Conservation (phyloP, 139 green algal genomes). For the Tetraselmis chui region DNA sequence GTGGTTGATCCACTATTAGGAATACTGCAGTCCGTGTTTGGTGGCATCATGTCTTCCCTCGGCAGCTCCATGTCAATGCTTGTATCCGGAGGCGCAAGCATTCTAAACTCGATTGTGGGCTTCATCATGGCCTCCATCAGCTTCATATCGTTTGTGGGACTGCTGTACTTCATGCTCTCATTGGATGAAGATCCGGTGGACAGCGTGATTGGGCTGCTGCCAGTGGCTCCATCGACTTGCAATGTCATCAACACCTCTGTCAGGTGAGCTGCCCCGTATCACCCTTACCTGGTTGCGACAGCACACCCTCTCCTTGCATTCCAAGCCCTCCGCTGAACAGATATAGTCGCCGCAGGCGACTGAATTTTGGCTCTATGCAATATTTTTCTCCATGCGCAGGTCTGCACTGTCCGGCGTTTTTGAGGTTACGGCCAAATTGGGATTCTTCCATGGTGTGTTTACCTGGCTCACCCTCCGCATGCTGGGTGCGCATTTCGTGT, state of each 20-base stretch:
- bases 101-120: background rate
- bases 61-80: background rate
- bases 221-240: background rate
- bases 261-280: background rate
- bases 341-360: too few species aligned
- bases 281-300: too few species aligned
- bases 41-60: background rate
- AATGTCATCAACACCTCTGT: background rate
- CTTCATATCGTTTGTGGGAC: background rate
- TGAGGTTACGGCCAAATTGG: background rate
- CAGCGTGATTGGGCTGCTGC: background rate
- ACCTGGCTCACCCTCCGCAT: background rate
- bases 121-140: background rate
- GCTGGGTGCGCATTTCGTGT: background rate
- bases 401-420: background rate
- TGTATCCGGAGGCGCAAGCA: background rate
- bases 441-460: background rate
- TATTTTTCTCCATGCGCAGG: too few species aligned
- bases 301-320: too few species aligned
- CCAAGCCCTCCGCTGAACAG: too few species aligned
- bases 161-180: background rate
- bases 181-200: background rate
- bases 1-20: background rate
- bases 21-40: background rate
- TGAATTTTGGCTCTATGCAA: too few species aligned